Base-by-base conservation (phyloP, 1,139 yeast genomes). In the Yamadazyma diospyri region DNA sequence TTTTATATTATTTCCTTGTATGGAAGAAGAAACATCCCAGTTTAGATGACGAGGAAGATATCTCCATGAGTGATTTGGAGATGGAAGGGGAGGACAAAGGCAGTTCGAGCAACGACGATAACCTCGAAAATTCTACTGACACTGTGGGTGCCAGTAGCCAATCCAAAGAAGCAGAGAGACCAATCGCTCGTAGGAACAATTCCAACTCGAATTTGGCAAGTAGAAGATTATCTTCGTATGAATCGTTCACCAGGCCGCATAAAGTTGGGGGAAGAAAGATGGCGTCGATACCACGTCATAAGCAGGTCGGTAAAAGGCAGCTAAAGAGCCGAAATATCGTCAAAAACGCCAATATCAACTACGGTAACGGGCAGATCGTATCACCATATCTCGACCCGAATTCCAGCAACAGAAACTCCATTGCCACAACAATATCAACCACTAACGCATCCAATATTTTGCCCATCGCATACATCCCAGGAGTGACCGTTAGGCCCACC, bases 391-490 rank as follows among this genome's bases (percentile, higher is more conserved):
- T 47, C 33, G 59, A 57, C 35, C 49, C 57, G 11, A 49, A 50
- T 31, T 39, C 46, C 21, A 51, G 55, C 37, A 51, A 61, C 37
- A 51, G 73, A 41, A 53, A 71, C 59, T 59, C 69, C 32, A 58
- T 77, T 37, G 81, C 86, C 5, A 74, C 83, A 14, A 72, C 86
- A 4, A 70, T 78, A 18, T 68, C 82, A 34, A 81, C 92, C 6
- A 63, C 72, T 32, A 76, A 83, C 44, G 94, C 94, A 4, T 83
- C 94, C 6, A 88, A 89, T 55, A 80, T 89, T 41, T 72, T 88
- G 40, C 96, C 96, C n/a, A 82, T 88, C 42, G 95, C 95, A 2
- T 88, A 88, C 54, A 86, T 88, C 39, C 97, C 97, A 0, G 97
- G 97, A 24, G 96, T 87, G 24, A 82, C 87, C 1, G 79, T 78